These are phyloP conservation scores for Neurospora tetrasperma DNA, from an alignment of 495 filamentous ascomycete genomes.

Conservation along the genomic window DNA sequence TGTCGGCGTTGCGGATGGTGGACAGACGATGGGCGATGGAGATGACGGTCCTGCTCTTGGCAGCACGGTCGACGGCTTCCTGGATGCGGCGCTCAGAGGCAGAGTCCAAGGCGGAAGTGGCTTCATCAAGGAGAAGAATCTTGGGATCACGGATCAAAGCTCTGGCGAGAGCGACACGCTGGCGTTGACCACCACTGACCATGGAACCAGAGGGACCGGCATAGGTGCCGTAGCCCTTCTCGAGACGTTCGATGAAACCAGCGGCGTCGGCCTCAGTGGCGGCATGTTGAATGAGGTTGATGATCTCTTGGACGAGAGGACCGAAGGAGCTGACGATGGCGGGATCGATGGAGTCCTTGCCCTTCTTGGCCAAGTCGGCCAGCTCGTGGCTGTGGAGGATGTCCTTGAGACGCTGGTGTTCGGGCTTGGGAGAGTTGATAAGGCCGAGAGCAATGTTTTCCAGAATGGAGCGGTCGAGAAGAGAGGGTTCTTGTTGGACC, in stretches of 20 bases:
- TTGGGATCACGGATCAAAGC: conserved; percentile 84
- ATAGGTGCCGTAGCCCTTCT: conserved; percentile 79
- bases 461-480: conserved; percentile 75
- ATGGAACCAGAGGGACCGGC: conserved; percentile 85
- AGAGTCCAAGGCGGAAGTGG: conserved; percentile 82
- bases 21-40: conserved; percentile 91
- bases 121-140: conserved; percentile 81
- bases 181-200: conserved; percentile 85
- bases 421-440: conserved; percentile 68
- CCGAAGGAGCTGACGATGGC: not conserved
- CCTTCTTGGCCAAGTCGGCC: conserved; percentile 8
- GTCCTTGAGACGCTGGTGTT: conserved; percentile 34
- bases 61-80: conserved; percentile 71
- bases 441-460: conserved; percentile 76
- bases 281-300: conserved; percentile 59
- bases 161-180: conserved; percentile 72
- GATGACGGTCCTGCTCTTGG: conserved; percentile 78
- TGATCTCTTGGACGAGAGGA: conserved; percentile 40
- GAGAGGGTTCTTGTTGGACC: conserved; percentile 66
- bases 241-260: conserved; percentile 70
- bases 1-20: conserved; percentile 85
- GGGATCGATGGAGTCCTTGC: conserved; percentile 3
- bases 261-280: conserved; percentile 82
- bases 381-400: conserved; percentile 9
- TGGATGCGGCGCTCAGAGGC: conserved; percentile 90